These are phyloP conservation scores for Orbilia ellipsospora DNA, from an alignment of 2,329 filamentous ascomycete genomes.

Conservation along the genomic window DNA sequence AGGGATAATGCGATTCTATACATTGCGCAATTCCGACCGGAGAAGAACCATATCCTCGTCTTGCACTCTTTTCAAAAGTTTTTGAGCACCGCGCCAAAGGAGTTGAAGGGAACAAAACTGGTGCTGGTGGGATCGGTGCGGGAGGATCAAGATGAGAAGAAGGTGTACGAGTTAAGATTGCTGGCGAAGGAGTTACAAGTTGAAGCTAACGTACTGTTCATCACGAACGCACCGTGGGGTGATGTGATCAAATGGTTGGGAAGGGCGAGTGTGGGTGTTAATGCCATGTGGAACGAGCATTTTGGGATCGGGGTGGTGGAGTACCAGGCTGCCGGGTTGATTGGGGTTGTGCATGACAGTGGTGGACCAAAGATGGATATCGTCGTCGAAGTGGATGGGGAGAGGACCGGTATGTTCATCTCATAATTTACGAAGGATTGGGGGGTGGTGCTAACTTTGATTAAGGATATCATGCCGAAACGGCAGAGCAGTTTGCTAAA, in stretches of 20 bases:
- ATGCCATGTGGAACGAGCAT: slow-evolving; percentile 99
- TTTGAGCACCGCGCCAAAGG: slow-evolving; percentile 64
- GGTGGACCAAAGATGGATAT: slow-evolving; percentile 95
- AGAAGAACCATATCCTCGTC: slow-evolving; percentile 94
- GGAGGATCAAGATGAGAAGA: slow-evolving; percentile 80
- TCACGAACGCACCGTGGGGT: slow-evolving; percentile 89
- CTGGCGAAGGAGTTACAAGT: slow-evolving; percentile 87
- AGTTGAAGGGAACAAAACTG: slow-evolving; percentile 69
- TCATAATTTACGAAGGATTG: background rate
- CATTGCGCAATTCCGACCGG: slow-evolving; percentile 95
- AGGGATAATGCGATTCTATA: slow-evolving; percentile 83
- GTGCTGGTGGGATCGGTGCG: slow-evolving; percentile 93
- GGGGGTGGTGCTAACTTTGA: background rate
- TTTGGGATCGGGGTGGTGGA: slow-evolving; percentile 98
- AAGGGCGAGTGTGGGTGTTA: slow-evolving; percentile 84
- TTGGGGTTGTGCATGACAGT: slow-evolving; percentile 91
- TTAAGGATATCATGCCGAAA: slow-evolving; percentile 84
- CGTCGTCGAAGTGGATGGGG: slow-evolving; percentile 80
- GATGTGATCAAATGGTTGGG: slow-evolving; percentile 83
- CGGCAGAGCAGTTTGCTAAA: slow-evolving; percentile 79
- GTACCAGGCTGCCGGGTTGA: slow-evolving; percentile 93
- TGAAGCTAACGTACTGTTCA: slow-evolving; percentile 84
- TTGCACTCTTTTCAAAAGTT: slow-evolving; percentile 85
- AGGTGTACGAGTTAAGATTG: slow-evolving; percentile 87
- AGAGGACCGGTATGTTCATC: slow-evolving; percentile 74